Conservation (phyloP, 164 flowering plant species). For the Tetrastigma voinierianum region DNA sequence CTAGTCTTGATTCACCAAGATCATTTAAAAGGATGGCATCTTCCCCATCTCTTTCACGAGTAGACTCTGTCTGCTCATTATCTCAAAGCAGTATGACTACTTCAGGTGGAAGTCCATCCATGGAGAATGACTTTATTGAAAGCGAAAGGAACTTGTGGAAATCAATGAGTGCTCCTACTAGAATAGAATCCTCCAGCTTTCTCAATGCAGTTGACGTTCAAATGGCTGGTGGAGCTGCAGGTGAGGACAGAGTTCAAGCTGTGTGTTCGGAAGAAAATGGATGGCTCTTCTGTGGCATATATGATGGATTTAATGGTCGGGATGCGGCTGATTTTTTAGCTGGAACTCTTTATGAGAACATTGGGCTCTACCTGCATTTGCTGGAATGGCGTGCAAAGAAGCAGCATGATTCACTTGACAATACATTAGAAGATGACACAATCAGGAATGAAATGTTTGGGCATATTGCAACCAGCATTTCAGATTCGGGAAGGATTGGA, state of each 20-base stretch:
- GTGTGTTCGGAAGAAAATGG: conserved; percentile 9
- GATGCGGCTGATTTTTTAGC: conserved; percentile 8
- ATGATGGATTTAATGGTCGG: conserved; percentile 8
- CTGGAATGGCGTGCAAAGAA: conserved; percentile 7
- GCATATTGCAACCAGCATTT: too few species aligned
- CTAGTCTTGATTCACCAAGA: conserved; percentile 5
- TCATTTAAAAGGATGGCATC: conserved; percentile 2
- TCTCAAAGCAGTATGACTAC: background rate
- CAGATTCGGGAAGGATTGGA: too few species aligned
- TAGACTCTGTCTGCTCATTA: background rate
- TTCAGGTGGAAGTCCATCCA: background rate
- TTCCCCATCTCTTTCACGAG: background rate
- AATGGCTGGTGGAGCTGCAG: conserved; percentile 8
- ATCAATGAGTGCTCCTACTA: conserved; percentile 2
- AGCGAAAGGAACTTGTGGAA: background rate
- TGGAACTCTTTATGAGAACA: conserved; percentile 1
- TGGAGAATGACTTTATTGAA: background rate
- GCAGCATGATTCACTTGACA: background rate
- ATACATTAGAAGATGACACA: background rate
- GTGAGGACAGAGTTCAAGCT: conserved; percentile 11
- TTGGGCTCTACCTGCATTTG: background rate
- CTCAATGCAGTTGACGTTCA: conserved; percentile 4
- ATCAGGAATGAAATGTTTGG: background rate
- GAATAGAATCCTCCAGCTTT: conserved; percentile 5
- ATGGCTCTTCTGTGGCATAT: conserved; percentile 9